phyloP scores from a whole-genome alignment of 345 rosid species.

The Erysimum cheiranthoides region DNA sequence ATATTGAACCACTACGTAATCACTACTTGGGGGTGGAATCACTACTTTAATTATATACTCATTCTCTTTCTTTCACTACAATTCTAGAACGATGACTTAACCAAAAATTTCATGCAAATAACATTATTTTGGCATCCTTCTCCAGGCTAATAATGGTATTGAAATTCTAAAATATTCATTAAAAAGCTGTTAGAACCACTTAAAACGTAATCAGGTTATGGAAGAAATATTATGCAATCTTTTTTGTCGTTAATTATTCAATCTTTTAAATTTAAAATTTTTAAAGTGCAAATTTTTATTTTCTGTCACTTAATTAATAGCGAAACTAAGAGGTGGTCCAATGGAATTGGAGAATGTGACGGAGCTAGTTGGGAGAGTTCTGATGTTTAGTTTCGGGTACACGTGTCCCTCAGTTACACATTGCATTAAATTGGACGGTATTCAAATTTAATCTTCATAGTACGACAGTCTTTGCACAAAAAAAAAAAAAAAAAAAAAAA shows the following conservation, averaged over 20 bases:
- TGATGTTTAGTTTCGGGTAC: slow-evolving; percentile 30
- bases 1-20: slow-evolving; percentile 9
- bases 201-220: not conserved
- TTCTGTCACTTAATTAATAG: not conserved
- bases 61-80: slow-evolving; percentile 7
- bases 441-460: not conserved
- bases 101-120: not conserved
- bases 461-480: not conserved
- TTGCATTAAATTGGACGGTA: slow-evolving; percentile 23
- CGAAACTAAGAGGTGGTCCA: not conserved
- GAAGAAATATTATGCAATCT: not conserved
- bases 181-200: not conserved
- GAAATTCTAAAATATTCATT: not conserved
- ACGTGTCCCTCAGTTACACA: slow-evolving; percentile 36
- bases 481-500: too few relatives aligned
- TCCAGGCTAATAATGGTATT: not conserved
- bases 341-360: not conserved
- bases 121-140: not conserved
- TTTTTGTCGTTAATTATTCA: not conserved
- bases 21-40: not conserved
- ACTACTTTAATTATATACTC: not conserved
- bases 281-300: not conserved
- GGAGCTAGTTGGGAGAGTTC: slow-evolving; percentile 10
- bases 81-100: not conserved
- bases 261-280: not conserved